Conservation (phyloP, 2,329 filamentous ascomycete genomes). For the Fusarium beomiforme region DNA sequence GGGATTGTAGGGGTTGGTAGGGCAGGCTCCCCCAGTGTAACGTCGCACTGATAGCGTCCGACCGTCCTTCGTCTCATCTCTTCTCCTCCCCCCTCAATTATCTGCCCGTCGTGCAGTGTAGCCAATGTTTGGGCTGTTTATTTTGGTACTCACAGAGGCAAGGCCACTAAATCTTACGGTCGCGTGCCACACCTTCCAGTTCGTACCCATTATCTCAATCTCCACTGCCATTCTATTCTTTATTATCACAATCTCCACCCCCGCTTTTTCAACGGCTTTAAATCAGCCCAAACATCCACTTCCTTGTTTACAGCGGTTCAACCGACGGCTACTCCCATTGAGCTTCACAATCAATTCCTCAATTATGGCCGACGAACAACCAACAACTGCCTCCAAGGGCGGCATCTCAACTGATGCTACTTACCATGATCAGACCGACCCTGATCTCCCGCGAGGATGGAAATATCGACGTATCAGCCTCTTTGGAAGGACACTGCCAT, state of each 20-base stretch:
- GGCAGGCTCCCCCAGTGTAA: neutral
- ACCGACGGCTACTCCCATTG: neutral
- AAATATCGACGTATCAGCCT: conserved; percentile 35
- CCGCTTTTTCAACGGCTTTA: conserved; percentile 19
- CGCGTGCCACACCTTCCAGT: conserved; percentile 6
- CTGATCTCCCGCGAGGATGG: conserved; percentile 35
- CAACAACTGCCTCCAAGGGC: conserved; percentile 4
- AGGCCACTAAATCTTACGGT: conserved; percentile 8
- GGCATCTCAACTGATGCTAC: conserved; percentile 19
- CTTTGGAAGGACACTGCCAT: conserved; percentile 48
- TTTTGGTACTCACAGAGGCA: neutral
- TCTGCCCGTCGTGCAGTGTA: neutral
- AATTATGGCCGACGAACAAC: conserved; percentile 20
- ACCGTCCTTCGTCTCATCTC: conserved; percentile 4
- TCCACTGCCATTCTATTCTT: neutral
- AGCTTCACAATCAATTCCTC: neutral
- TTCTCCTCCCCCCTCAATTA: neutral
- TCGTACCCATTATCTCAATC: neutral
- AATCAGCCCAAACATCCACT: conserved; percentile 2
- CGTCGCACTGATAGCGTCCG: conserved; percentile 20
- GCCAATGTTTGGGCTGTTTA: neutral
- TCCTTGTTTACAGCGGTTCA: neutral
- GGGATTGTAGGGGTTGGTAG: neutral
- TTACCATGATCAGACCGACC: conserved; percentile 6
- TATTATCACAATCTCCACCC: conserved; percentile 8